A percentile compares a stretch with the other conserved stretches of the same genome.
Evolutionary conservation across 116 monocot species (phyloP).

Genomic region (Trichopus zeylanicus): DNA sequence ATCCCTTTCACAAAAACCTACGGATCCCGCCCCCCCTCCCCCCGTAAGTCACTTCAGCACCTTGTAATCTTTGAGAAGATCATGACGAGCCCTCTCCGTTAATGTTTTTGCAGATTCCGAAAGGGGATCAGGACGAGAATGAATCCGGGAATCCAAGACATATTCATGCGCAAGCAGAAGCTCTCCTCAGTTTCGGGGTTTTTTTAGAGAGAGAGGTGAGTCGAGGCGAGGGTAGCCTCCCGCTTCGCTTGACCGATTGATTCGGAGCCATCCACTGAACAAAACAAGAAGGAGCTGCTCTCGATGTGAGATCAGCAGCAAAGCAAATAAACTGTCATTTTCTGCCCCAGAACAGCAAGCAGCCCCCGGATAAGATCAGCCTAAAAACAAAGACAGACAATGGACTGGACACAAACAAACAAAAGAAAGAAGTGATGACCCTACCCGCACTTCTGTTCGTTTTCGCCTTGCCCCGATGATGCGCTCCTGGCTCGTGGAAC

Average conservation of each 20-base stretch:
- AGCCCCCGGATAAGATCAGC: not conserved
- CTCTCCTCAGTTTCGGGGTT: not conserved
- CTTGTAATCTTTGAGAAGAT: not conserved
- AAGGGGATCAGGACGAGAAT: not conserved
- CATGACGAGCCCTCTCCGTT: not conserved
- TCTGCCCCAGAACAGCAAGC: not conserved
- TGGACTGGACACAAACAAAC: not conserved
- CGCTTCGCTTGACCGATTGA: not conserved
- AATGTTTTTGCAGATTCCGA: not conserved
- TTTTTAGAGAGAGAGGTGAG: not conserved
- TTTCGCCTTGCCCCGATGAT: not conserved
- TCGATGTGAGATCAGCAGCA: not conserved
- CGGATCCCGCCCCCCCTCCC: not conserved
- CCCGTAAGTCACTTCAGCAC: not conserved
- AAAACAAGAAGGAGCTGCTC: not conserved
- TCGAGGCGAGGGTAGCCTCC: not conserved
- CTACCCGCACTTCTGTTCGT: not conserved
- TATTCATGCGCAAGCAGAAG: not conserved
- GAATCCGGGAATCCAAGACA: not conserved
- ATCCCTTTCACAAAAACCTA: constrained; percentile 1
- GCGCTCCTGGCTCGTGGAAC: not conserved
- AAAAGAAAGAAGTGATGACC: not conserved
- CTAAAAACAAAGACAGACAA: too few species aligned
- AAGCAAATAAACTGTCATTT: not conserved
- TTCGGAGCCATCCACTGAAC: not conserved